Evolutionary conservation across 345 rosid species (phyloP), one percentile per base, ranked within the genome.

Genomic region (Euphorbia pulcherrima): DNA sequence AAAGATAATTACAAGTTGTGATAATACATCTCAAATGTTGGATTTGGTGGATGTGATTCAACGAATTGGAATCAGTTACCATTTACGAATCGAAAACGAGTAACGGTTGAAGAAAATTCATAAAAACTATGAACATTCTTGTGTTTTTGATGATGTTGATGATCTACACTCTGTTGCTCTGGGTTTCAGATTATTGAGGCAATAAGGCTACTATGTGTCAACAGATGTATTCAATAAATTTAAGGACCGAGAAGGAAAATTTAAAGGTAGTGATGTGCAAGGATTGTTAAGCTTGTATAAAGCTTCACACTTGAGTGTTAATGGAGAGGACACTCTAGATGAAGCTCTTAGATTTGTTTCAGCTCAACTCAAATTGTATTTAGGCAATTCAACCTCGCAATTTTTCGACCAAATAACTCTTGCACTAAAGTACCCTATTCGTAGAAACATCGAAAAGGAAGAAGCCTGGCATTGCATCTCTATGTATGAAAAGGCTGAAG

Each of bases 21-120:
- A 1, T 0, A 16, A 48, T 39, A 50, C 71, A 50, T 51, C 20
- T 5, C 16, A 50, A 24, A 62, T 28, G 11, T 52, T 83, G 3
- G 52, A 72, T 28, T 58, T 77, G 69, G 63, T 83, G 6, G 82
- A 81, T 70, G 63, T 68, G 9, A 47, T 83, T 40, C 80, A 81
- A 41, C 79, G 80, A 5, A 41, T 81, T n/a, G 90, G 90, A 2
- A 29, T 86, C 20, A 57, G 75, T 12, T 83, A 86, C 41, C 88
- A 79, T 77, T 87, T 88, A 21, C 69, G 79, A 39, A 16, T 7
- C 1, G 84, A 86, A 73, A 74, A 75, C 44, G 82, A 77, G 11
- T 67, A 46, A 26, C 23, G 48, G 26, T 21, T 82, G 35, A 61
- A 60, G 26, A 57, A 12, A 40, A 56, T 72, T 50, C 20, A 18